Percentiles rank a stretch among this genome's conserved stretches.
Conservation (phyloP, 106 monocot genomes). For the Acorus gramineus region DNA sequence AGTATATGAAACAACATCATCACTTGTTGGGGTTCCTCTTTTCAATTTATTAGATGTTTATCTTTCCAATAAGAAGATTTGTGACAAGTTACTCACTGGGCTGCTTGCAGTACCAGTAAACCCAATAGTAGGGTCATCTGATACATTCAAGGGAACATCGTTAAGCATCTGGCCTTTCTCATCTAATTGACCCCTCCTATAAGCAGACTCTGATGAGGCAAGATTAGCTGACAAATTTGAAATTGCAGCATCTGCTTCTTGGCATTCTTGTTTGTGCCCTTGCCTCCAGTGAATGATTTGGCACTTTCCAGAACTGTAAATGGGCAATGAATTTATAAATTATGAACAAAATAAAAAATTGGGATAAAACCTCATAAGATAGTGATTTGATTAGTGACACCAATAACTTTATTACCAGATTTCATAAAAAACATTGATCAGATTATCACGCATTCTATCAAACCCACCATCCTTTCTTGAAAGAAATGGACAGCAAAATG, state of each 20-base stretch:
- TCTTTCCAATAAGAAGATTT: slow-evolving; percentile 14
- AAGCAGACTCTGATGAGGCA: slow-evolving; percentile 10
- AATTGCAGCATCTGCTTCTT: slow-evolving; percentile 26
- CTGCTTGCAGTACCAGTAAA: too few species aligned
- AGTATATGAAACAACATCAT: slow-evolving; percentile 11
- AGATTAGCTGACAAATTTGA: slow-evolving; percentile 14
- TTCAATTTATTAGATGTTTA: slow-evolving; percentile 14
- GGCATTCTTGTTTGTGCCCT: slow-evolving; percentile 84
- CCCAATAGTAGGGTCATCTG: slow-evolving; percentile 12
- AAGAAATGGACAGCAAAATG: too few species aligned
- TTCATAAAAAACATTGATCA: too few species aligned
- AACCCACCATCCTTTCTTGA: too few species aligned
- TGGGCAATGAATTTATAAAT: slow-evolving; percentile 6
- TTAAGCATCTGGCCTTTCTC: slow-evolving; percentile 16
- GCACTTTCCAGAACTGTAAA: slow-evolving; percentile 84
- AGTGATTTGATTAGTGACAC: not conserved
- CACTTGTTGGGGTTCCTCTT: slow-evolving; percentile 15
- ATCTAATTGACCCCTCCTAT: slow-evolving; percentile 10
- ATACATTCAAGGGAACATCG: slow-evolving; percentile 9
- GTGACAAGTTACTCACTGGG: slow-evolving; percentile 7
- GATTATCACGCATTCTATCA: too few species aligned
- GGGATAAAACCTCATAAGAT: not conserved
- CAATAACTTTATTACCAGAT: too few species aligned
- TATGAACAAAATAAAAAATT: slow-evolving; percentile 6
- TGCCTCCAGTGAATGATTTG: slow-evolving; percentile 99